Conservation (phyloP, 2,329 filamentous ascomycete genomes). For the Scedosporium apiospermum region DNA sequence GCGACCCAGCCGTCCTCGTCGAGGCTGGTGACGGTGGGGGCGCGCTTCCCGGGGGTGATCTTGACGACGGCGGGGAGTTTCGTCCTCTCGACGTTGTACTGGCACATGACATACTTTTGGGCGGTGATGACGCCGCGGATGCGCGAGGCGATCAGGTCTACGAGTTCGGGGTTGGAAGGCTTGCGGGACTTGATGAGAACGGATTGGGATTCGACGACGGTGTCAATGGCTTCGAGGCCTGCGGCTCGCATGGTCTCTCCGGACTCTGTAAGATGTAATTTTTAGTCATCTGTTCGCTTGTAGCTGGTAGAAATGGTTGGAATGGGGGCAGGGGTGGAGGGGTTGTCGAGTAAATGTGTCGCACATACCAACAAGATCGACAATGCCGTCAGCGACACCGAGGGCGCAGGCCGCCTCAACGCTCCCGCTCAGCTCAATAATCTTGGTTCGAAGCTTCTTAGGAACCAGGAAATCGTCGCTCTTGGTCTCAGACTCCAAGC, state of each 20-base stretch:
- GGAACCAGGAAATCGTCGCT: conserved; percentile 22
- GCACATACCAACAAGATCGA: conserved; percentile 83
- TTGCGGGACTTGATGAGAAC: conserved; percentile 86
- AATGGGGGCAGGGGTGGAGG: background rate
- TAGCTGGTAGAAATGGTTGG: background rate
- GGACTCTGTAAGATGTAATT: conserved; percentile 55
- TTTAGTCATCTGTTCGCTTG: background rate
- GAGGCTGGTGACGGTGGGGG: conserved; percentile 81
- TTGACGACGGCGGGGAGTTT: conserved; percentile 57
- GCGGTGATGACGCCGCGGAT: conserved; percentile 93
- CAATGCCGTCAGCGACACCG: conserved; percentile 92
- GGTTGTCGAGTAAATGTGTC: background rate
- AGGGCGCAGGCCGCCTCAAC: conserved; percentile 95
- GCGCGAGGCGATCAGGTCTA: conserved; percentile 75
- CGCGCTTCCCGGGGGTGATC: conserved; percentile 89
- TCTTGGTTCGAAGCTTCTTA: conserved; percentile 65
- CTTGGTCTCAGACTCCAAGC: conserved; percentile 30
- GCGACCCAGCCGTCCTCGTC: conserved; percentile 90
- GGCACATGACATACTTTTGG: conserved; percentile 87
- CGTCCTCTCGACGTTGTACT: conserved; percentile 80
- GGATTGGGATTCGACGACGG: conserved; percentile 78
- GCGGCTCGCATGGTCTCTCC: conserved; percentile 97
- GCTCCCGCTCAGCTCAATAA: conserved; percentile 91
- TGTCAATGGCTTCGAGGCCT: conserved; percentile 87
- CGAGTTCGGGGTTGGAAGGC: conserved; percentile 68